Base-by-base conservation (phyloP, 768 basidiomycete species). In the Mycena epipterygia region DNA sequence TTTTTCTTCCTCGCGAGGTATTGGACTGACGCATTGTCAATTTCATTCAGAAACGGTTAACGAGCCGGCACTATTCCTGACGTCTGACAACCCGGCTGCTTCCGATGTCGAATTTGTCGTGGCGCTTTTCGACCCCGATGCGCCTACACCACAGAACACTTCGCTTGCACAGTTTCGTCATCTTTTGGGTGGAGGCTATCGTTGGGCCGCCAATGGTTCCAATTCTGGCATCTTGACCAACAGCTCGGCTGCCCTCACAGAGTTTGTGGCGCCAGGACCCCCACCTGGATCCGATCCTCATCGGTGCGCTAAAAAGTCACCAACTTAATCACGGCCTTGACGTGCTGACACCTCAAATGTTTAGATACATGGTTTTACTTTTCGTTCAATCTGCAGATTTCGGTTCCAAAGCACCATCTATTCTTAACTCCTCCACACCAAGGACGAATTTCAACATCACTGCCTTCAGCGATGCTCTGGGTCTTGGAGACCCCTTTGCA, bases 61-160 rank as follows among this genome's bases (percentile, higher is more conserved):
- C 41, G 75, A 79, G 39, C 85, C 84, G 19, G 60, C 75, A 52
- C 81, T 82, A 65, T 77, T 75, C 61, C 72, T 82, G 64, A 70
- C 73, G 66, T 70, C 77, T 27, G 72, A 78, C 44, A 74, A 76
- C 21, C 52, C 75, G n/a, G 48, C 71, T 48, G 68, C 69, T 46
- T 64, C 71, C 19, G 79, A 75, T 66, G 71, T 74, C 39, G 76
- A 80, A 19, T 84, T 81, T 70, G 81, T 87, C 29, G 61, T 87
- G 19, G 79, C 79, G 21, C 74, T 86, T 41, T 76, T 87, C 41
- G 85, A 86, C 70, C 85, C 84, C 32, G 85, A 87, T 71, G 84
- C 81, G 1, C 83, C 84, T 27, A 82, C 82, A 25, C 83, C 82
- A 0, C 81, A 84, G 60, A 82, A 83, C 64, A 78, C 77, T 13